Percentiles rank a stretch among this genome's conserved stretches.
phyloP scores from a whole-genome alignment of 176 grass and related monocot genomes.

The Guadua angustifolia region DNA sequence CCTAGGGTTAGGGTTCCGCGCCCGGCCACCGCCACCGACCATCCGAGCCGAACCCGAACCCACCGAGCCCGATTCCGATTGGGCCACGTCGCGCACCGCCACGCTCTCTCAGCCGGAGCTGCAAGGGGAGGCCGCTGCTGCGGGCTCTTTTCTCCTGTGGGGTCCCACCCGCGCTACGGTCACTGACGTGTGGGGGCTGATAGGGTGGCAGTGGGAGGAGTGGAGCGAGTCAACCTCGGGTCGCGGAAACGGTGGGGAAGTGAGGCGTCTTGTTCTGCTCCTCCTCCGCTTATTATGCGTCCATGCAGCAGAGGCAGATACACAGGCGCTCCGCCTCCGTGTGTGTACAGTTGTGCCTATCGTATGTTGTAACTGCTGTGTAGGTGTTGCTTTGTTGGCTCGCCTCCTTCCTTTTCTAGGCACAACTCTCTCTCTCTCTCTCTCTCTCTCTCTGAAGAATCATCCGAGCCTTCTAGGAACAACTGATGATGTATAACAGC shows the following conservation, averaged over 20 bases:
- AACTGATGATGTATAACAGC: background rate
- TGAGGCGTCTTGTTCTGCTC: slow-evolving; percentile 3
- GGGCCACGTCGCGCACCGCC: background rate
- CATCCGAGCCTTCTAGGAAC: slow-evolving; percentile 8
- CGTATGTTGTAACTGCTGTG: too few species aligned
- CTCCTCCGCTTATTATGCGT: slow-evolving; percentile 1
- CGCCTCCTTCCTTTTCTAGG: background rate
- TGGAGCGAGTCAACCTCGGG: slow-evolving; percentile 29
- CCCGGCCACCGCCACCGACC: slow-evolving; percentile 51
- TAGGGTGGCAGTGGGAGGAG: background rate
- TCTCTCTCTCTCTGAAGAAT: background rate
- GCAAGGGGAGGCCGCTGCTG: slow-evolving; percentile 24
- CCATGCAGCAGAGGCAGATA: too few species aligned
- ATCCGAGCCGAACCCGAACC: slow-evolving; percentile 31
- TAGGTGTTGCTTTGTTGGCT: background rate
- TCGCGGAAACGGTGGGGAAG: slow-evolving; percentile 23
- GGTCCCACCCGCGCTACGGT: background rate
- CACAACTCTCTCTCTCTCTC: background rate
- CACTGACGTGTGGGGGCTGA: slow-evolving; percentile 28
- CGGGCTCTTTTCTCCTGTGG: background rate
- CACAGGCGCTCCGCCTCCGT: too few species aligned
- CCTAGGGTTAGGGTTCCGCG: slow-evolving; percentile 52
- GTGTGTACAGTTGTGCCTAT: too few species aligned
- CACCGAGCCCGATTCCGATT: background rate
- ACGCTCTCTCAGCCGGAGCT: slow-evolving; percentile 25